These are phyloP conservation scores for Blastomyces parvus DNA, from an alignment of 2,329 filamentous ascomycete genomes.

Conservation along the genomic window DNA sequence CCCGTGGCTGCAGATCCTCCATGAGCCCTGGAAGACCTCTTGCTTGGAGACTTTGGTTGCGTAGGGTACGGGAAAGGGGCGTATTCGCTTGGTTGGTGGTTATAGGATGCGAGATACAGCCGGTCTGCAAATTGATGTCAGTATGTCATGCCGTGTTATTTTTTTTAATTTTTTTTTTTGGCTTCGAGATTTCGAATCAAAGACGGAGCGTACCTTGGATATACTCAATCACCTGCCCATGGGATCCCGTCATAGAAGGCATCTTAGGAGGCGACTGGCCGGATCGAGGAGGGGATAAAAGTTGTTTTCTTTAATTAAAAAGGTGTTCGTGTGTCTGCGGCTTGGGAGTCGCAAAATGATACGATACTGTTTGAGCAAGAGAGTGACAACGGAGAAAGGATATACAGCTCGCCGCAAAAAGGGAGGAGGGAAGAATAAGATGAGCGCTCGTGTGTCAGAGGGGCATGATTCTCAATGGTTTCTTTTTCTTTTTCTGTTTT, in stretches of 20 bases:
- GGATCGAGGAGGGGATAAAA: not conserved
- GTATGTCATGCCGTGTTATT: not conserved
- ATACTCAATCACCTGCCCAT: constrained; percentile 90
- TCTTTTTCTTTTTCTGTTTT: not conserved
- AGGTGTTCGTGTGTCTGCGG: not conserved
- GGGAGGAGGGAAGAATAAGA: constrained; percentile 4
- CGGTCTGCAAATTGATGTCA: constrained; percentile 49
- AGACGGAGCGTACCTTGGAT: constrained; percentile 65
- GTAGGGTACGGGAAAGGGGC: constrained; percentile 78
- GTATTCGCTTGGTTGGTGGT: constrained; percentile 65
- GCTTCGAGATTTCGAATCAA: constrained; percentile 9
- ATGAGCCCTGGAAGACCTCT: constrained; percentile 58
- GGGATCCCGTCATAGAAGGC: constrained; percentile 48
- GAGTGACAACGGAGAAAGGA: not conserved
- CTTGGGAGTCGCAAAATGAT: not conserved
- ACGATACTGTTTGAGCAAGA: not conserved
- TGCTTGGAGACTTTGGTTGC: constrained; percentile 58
- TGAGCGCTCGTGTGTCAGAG: not conserved
- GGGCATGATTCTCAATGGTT: constrained; percentile 2
- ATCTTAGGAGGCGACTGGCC: constrained; percentile 28
- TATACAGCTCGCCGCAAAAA: not conserved
- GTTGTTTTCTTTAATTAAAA: not conserved
- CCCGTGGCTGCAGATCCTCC: constrained; percentile 40
- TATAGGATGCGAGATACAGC: constrained; percentile 88
- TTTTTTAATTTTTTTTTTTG: not conserved